Percentiles rank a stretch among this genome's conserved stretches.
These are phyloP conservation scores for Sporothrix brasiliensis DNA, from an alignment of 2,329 filamentous ascomycete genomes.

Conservation along the genomic window DNA sequence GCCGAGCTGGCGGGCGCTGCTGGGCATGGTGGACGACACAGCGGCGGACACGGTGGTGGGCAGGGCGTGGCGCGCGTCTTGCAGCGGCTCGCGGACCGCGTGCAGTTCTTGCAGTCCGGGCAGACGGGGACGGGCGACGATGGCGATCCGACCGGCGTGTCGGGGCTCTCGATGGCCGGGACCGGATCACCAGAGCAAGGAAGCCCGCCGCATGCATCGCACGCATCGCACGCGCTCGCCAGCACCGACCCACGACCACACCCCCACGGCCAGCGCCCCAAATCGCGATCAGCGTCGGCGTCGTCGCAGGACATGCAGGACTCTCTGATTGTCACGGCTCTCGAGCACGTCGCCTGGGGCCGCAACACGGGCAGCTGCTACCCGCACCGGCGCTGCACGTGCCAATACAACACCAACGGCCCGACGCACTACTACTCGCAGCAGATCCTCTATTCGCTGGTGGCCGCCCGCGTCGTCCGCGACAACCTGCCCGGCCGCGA, in stretches of 20 bases:
- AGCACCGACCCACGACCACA: neutral
- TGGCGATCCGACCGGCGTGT: neutral
- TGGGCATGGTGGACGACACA: neutral
- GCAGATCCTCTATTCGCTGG: slow-evolving; percentile 22
- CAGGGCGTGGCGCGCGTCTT: slow-evolving; percentile 3
- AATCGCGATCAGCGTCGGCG: neutral
- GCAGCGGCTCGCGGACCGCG: slow-evolving; percentile 32
- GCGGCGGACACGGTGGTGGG: slow-evolving; percentile 5
- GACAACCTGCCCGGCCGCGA: slow-evolving; percentile 31
- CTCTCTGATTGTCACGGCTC: slow-evolving; percentile 41
- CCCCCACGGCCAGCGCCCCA: neutral
- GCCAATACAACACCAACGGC: slow-evolving; percentile 34
- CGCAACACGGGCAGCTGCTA: slow-evolving; percentile 43
- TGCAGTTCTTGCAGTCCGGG: slow-evolving; percentile 33
- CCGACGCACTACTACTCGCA: slow-evolving; percentile 29
- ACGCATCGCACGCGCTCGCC: neutral
- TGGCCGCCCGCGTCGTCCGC: slow-evolving; percentile 24
- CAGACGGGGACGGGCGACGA: neutral
- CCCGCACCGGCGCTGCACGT: slow-evolving; percentile 36
- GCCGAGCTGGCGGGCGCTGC: slow-evolving; percentile 30
- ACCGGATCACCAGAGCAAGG: neutral
- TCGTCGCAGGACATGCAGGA: slow-evolving; percentile 30
- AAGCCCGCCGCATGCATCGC: neutral
- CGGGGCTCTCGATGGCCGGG: neutral
- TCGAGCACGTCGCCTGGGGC: slow-evolving; percentile 47